Percentiles rank a stretch among this genome's conserved stretches.
Conservation (phyloP, 257 asterid species). For the Nyctanthes arbortristis region DNA sequence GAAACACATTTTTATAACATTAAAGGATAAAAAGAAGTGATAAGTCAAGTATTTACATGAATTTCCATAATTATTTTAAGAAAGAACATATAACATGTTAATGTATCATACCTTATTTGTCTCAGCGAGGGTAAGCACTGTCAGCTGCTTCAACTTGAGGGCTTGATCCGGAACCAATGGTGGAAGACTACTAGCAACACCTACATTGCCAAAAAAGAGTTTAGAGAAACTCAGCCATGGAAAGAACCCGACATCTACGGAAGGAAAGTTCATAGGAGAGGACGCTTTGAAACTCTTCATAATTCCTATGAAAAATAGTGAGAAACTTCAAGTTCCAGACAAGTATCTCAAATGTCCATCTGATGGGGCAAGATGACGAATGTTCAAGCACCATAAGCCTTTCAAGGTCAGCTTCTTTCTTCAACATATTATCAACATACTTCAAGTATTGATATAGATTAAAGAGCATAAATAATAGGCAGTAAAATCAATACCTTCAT, state of each 20-base stretch:
- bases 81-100: constrained; percentile 2
- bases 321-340: background rate
- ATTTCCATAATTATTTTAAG: constrained; percentile 6
- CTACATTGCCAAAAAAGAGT: constrained; percentile 41
- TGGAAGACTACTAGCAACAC: constrained; percentile 60
- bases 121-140: constrained; percentile 91
- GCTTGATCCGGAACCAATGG: constrained; percentile 78
- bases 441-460: too few species aligned
- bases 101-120: constrained; percentile 64
- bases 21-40: constrained; percentile 6
- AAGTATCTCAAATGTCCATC: background rate
- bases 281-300: background rate
- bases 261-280: background rate
- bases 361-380: background rate
- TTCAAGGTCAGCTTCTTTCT: too few species aligned
- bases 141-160: constrained; percentile 93
- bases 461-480: too few species aligned
- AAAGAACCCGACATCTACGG: constrained; percentile 3
- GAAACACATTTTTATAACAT: background rate
- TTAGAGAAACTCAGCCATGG: constrained; percentile 8
- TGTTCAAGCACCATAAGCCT: too few species aligned
- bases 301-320: background rate
- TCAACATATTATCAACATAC: too few species aligned
- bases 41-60: background rate
- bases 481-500: background rate